Evolutionary conservation across 805 yeast species (phyloP).

Genomic region (Cyberlindnera mrakii): DNA sequence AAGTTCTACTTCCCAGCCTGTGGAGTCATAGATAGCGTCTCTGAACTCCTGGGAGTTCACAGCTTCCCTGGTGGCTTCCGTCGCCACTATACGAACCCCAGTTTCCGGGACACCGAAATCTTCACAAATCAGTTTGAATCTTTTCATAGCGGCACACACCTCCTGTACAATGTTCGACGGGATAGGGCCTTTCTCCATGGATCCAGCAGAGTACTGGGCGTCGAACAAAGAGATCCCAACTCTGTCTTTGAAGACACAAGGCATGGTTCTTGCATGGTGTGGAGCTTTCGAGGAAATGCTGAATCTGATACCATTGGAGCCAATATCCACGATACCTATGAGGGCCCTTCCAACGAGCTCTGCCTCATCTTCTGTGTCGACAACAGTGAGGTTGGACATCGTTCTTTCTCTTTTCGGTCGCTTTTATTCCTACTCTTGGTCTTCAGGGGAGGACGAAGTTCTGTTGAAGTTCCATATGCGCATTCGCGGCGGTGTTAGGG

Average conservation of each 20-base stretch:
- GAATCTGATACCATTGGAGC: slow-evolving; percentile 70
- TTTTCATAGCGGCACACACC: slow-evolving; percentile 54
- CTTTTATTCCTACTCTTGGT: no score
- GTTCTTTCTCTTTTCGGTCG: no score
- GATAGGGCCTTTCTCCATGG: slow-evolving; percentile 42
- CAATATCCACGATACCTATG: slow-evolving; percentile 69
- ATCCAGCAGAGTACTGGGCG: slow-evolving; percentile 40
- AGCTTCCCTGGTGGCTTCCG: slow-evolving; percentile 71
- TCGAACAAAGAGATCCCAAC: slow-evolving; percentile 66
- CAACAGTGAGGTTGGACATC: background rate
- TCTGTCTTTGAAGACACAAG: slow-evolving; percentile 71
- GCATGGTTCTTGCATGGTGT: slow-evolving; percentile 69
- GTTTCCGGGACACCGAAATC: slow-evolving; percentile 65
- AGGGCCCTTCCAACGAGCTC: slow-evolving; percentile 52
- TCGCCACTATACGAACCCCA: slow-evolving; percentile 62
- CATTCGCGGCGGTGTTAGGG: no score
- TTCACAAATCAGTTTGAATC: slow-evolving; percentile 64
- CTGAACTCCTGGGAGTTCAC: slow-evolving; percentile 56
- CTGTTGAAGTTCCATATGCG: no score
- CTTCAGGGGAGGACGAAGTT: no score
- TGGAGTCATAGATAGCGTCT: slow-evolving; percentile 46
- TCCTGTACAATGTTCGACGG: slow-evolving; percentile 53
- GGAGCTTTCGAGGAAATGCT: slow-evolving; percentile 65
- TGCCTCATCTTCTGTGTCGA: slow-evolving; percentile 38
- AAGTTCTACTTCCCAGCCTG: slow-evolving; percentile 61